Evolutionary conservation across 2,329 filamentous ascomycete genomes (phyloP), one percentile per base, ranked within the genome.

Genomic region (Cercospora zeae-maydis): DNA sequence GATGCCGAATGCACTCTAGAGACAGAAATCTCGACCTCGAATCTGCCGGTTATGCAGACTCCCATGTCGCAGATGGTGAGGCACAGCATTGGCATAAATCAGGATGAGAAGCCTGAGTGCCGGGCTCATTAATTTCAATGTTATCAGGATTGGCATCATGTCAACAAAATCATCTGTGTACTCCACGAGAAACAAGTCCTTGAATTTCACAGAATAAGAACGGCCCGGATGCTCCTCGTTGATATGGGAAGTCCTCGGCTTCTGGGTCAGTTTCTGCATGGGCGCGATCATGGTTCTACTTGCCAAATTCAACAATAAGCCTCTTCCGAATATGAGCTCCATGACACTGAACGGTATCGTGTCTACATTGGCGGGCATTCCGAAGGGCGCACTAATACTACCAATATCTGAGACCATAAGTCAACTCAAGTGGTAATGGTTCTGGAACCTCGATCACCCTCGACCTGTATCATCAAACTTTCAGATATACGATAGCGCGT

Each of bases 351-450:
- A 68, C 57, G 63, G 58, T 51, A 31, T 69, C n/a, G 54, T 67
- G 11, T 62, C 64, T 0, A 55, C 66, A 2, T 53, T 68, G 2
- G 58, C 67, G 7, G 59, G 42, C 1, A 33, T 64, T 3, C 52
- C 65, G 7, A 64, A 63, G n/a, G 58, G 63, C 1, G 56, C 66
- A 0, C 19, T 70, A 11, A 47, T 69, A 4, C 33, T 67, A 13
- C 68, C 68, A 2, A 58, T 64, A 21, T 63, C 64, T 1, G 66
- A 66, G 21, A 61, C 60, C 0, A 64, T 70, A 4, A 59, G 61
- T 34, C 67, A 69, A 56, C 47, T 66, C 11, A 70, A 69, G 27
- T 69, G 68, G 68, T 52, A 51, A 9, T 69, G 67, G 64, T 66
- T 63, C 37, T 65, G 58, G 63, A 42, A 57, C 6, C 36, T 11